Evolutionary conservation across 2,329 filamentous ascomycete genomes (phyloP).

Genomic region (Davidsoniella neocaledoniae): DNA sequence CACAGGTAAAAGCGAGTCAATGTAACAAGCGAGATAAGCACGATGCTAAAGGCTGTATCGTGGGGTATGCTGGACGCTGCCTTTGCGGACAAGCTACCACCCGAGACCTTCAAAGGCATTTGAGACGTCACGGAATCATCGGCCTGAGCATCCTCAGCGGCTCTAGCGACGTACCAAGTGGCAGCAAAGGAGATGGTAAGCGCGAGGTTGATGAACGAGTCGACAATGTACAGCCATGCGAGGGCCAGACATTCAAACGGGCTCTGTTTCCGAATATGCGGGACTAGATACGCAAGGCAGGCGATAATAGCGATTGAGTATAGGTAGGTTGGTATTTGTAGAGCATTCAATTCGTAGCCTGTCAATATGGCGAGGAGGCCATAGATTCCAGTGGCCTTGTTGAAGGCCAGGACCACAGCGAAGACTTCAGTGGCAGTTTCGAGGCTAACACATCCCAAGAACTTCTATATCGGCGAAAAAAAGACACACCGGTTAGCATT

Average conservation of each 20-base stretch:
- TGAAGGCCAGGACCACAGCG: constrained; percentile 66
- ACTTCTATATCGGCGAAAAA: constrained; percentile 37
- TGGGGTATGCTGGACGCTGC: constrained; percentile 23
- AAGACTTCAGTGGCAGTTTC: constrained; percentile 78
- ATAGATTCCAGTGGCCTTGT: constrained; percentile 84
- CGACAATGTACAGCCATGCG: constrained; percentile 71
- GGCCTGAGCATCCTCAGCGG: constrained; percentile 19
- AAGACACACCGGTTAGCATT: not conserved
- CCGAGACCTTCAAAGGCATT: constrained; percentile 9
- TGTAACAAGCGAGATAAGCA: constrained; percentile 58
- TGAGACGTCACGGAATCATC: constrained; percentile 11
- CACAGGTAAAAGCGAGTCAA: constrained; percentile 68
- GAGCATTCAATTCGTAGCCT: constrained; percentile 62
- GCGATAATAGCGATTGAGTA: constrained; percentile 62
- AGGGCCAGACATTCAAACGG: constrained; percentile 67
- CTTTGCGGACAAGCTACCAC: constrained; percentile 4
- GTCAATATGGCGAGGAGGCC: constrained; percentile 79
- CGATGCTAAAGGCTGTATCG: constrained; percentile 57
- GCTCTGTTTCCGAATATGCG: constrained; percentile 62
- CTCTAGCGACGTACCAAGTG: constrained; percentile 64
- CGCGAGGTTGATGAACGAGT: constrained; percentile 63
- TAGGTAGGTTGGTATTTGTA: constrained; percentile 82
- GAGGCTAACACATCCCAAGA: constrained; percentile 72
- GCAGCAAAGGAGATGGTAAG: constrained; percentile 73
- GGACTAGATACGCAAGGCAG: constrained; percentile 52